A percentile compares a stretch with the other conserved stretches of the same genome.
phyloP scores from a whole-genome alignment of 768 basidiomycete genomes.

The Leucogyrophana mollusca region DNA sequence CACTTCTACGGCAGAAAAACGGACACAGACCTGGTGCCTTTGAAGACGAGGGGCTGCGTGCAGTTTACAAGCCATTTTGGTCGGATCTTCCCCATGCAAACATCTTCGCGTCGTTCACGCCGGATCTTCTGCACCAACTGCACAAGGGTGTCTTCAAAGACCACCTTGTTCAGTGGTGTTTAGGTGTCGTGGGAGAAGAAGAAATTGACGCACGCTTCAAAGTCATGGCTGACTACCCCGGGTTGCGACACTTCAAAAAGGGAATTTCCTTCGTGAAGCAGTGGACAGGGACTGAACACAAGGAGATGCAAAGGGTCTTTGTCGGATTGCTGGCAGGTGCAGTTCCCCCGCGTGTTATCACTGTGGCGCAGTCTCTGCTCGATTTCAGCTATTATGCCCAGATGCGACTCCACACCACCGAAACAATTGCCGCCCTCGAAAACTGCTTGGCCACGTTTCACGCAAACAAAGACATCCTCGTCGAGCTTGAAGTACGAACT shows the following conservation, averaged over 20 bases:
- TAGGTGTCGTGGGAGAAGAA: constrained; percentile 4
- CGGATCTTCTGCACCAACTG: constrained; percentile 46
- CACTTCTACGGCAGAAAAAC: background rate
- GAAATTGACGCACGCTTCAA: constrained; percentile 16
- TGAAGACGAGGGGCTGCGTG: background rate
- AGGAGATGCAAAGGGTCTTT: constrained; percentile 36
- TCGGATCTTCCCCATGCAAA: constrained; percentile 34
- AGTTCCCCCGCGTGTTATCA: constrained; percentile 15
- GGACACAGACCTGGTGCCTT: constrained; percentile 5
- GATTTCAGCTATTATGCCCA: constrained; percentile 35
- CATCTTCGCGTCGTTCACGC: constrained; percentile 38
- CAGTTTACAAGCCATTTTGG: constrained; percentile 37
- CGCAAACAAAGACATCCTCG: constrained; percentile 27
- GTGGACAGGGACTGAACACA: constrained; percentile 44
- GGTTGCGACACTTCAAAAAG: constrained; percentile 34
- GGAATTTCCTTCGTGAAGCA: constrained; percentile 40
- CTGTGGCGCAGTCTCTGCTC: constrained; percentile 23
- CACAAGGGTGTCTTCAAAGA: constrained; percentile 49
- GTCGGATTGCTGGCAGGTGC: constrained; percentile 28
- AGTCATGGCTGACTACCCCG: constrained; percentile 11
- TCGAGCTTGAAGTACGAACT: constrained; percentile 17
- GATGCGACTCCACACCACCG: constrained; percentile 23
- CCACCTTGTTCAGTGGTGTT: constrained; percentile 38
- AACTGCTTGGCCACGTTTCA: constrained; percentile 27
- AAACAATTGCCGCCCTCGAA: constrained; percentile 23